These are phyloP conservation scores for Verticillium zaregamsianum DNA, from an alignment of 2,329 filamentous ascomycete species.

Conservation along the genomic window DNA sequence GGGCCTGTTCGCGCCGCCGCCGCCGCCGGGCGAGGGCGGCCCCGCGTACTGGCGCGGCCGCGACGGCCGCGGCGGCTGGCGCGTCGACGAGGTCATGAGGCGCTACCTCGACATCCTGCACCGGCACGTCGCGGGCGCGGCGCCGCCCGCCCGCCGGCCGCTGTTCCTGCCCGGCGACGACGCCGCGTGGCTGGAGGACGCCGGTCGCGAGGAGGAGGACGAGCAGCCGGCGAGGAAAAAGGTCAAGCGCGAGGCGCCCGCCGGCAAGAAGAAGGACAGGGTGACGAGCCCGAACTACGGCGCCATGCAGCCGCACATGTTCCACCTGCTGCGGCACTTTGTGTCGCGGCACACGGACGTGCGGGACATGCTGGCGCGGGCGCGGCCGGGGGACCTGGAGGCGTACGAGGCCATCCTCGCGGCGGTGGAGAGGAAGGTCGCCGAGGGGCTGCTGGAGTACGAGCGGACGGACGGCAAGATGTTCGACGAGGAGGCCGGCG, in stretches of 20 bases:
- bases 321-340: slow-evolving; percentile 82
- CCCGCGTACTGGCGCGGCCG: slow-evolving; percentile 83
- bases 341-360: slow-evolving; percentile 78
- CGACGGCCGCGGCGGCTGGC: slow-evolving; percentile 77
- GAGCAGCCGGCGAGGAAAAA: slow-evolving; percentile 42
- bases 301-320: slow-evolving; percentile 86
- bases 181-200: slow-evolving; percentile 37
- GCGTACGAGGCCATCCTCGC: slow-evolving; percentile 72
- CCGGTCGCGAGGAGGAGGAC: slow-evolving; percentile 17
- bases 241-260: slow-evolving; percentile 19
- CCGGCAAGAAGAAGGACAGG: slow-evolving; percentile 30
- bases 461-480: slow-evolving; percentile 46
- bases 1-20: slow-evolving; percentile 71
- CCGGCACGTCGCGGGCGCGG: slow-evolving; percentile 63
- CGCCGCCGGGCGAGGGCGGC: slow-evolving; percentile 58
- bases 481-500: slow-evolving; percentile 25
- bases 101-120: slow-evolving; percentile 91
- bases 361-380: slow-evolving; percentile 74
- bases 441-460: slow-evolving; percentile 67
- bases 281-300: slow-evolving; percentile 69
- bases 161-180: slow-evolving; percentile 67
- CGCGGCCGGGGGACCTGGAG: slow-evolving; percentile 64
- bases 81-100: slow-evolving; percentile 81
- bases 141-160: slow-evolving; percentile 63
- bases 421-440: slow-evolving; percentile 72